Percentiles rank a stretch among this genome's conserved stretches.
phyloP scores from a whole-genome alignment of 768 basidiomycete species.

The Holtermannia corniformis region DNA sequence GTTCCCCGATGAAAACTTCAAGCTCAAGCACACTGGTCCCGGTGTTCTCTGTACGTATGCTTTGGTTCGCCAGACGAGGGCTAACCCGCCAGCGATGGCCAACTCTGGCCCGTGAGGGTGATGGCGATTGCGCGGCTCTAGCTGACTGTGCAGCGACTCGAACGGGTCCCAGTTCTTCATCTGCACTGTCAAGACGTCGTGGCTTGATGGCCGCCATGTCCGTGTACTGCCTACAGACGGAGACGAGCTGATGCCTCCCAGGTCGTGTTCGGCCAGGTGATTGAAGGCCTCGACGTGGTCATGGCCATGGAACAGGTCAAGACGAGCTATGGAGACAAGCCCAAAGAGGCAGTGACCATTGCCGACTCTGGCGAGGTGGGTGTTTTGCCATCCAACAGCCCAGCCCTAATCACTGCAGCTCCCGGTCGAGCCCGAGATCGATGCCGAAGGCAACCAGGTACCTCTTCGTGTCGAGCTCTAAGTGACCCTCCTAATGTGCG shows the following conservation, averaged over 20 bases:
- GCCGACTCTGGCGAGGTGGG: constrained; percentile 77
- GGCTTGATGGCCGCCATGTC: constrained; percentile 86
- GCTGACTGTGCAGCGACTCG: constrained; percentile 53
- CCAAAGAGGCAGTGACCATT: constrained; percentile 67
- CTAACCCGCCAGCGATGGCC: constrained; percentile 54
- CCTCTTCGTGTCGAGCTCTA: constrained; percentile 90
- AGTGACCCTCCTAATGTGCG: constrained; percentile 19
- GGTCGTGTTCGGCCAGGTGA: constrained; percentile 87
- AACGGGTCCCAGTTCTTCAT: constrained; percentile 98
- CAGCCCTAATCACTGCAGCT: constrained; percentile 9
- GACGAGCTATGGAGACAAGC: constrained; percentile 64
- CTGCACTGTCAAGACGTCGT: constrained; percentile 72
- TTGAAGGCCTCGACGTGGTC: constrained; percentile 88
- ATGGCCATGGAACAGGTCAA: constrained; percentile 60
- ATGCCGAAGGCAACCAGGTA: constrained; percentile 69
- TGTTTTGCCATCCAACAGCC: not conserved
- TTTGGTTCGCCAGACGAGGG: not conserved
- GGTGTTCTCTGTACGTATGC: constrained; percentile 45
- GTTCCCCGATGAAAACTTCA: constrained; percentile 97
- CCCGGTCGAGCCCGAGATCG: constrained; percentile 46
- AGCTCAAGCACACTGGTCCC: constrained; percentile 83
- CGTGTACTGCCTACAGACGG: constrained; percentile 32
- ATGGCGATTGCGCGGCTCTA: not conserved
- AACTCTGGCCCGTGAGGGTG: constrained; percentile 58
- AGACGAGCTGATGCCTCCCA: constrained; percentile 37